Evolutionary conservation across 2,329 filamentous ascomycete genomes (phyloP).

Genomic region (Dothistroma septosporum): DNA sequence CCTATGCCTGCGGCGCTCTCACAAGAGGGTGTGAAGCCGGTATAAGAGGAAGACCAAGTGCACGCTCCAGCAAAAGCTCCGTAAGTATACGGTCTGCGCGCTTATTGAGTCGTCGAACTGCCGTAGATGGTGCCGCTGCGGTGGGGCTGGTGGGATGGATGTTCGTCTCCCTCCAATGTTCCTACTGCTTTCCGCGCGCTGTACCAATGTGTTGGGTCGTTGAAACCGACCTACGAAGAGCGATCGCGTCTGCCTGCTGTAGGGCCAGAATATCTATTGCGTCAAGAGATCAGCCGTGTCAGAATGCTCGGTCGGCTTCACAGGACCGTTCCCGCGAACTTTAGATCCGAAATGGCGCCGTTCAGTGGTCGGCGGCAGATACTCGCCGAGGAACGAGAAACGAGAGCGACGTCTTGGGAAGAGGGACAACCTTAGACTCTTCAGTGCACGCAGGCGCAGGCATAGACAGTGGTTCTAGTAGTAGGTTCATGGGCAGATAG

Average conservation of each 20-base stretch:
- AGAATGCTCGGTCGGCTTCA: neutral
- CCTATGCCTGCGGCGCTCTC: conserved; percentile 1
- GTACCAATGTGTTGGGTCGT: neutral
- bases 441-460: neutral
- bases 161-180: neutral
- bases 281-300: neutral
- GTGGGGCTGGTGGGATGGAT: neutral
- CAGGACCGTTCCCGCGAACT: neutral
- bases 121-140: neutral
- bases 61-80: neutral
- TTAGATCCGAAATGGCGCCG: neutral
- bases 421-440: neutral
- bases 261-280: neutral
- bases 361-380: neutral
- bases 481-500: neutral
- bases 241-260: neutral
- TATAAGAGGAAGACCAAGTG: neutral
- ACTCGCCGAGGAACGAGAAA: neutral
- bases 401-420: neutral
- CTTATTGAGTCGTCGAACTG: neutral
- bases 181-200: neutral
- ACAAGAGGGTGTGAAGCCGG: neutral
- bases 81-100: neutral
- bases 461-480: neutral
- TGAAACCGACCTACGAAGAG: neutral